Evolutionary conservation across 306 rosid species (phyloP), one percentile per base, ranked within the genome.

Genomic region (Casuarina cunninghamiana): DNA sequence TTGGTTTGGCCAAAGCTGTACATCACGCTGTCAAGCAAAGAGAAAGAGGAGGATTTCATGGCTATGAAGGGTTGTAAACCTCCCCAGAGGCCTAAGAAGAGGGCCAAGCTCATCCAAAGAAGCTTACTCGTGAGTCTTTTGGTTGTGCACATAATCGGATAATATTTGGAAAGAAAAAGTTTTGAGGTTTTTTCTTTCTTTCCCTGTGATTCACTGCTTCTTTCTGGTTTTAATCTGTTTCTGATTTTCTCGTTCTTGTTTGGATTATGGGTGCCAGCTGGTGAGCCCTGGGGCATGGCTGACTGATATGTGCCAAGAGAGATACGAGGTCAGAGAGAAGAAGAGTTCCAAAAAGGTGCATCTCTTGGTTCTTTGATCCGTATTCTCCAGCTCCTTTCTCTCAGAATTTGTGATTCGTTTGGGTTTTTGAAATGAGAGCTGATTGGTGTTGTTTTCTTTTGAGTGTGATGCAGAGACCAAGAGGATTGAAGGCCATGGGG

Each of bases 231-330:
- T 10, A 6, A 62, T 13, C 37, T 62, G 53, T 39, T 70, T 44
- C 43, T 32, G 5, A 45, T 48, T 73, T 81, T 66, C 55, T 6
- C 71, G 77, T 67, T 41, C 63, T 15, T 67, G 10, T 72, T 17
- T 62, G 53, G 44, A 50, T 49, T 43, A 49, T 49, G 49, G 81
- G 41, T 41, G 58, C 48, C 81, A 91, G 97, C 78, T 85, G 94
- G 94, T 91, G 85, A 91, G 97, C 21, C 97, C 97, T 17, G 97
- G 97, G 5, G 97, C 94, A 12, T 91, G 97, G 97, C 87, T 91
- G 84, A 89, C 85, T 76, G 97, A 91, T 70, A 91, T 91, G 97
- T 89, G 92, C 87, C 94, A 89, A 83, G 97, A 89, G 78, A 91
- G 97, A 91, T 91, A 91, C 53, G 94, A 91, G 83, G 97, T 91